phyloP scores from a whole-genome alignment of 2,329 filamentous ascomycete genomes.

The Verticillium dahliae region DNA sequence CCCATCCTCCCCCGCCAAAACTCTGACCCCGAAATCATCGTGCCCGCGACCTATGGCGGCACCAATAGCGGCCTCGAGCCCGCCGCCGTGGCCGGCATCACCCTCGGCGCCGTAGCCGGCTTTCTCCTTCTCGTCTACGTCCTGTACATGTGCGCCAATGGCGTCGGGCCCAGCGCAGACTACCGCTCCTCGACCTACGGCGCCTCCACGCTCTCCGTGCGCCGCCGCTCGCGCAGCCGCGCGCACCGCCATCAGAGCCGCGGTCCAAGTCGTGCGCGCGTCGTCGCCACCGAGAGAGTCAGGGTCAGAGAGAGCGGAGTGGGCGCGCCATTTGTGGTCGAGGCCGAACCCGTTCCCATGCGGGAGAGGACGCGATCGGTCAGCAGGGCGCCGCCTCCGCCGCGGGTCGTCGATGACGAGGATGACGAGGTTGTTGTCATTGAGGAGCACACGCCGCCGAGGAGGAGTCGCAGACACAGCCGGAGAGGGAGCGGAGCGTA shows the following conservation, averaged over 20 bases:
- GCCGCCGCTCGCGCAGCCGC: constrained; percentile 8
- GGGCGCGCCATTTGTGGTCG: constrained; percentile 17
- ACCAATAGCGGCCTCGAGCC: constrained; percentile 30
- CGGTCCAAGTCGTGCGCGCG: constrained; percentile 7
- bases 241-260: constrained; percentile 5
- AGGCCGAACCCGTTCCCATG: constrained; percentile 15
- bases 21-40: constrained; percentile 15
- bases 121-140: constrained; percentile 48
- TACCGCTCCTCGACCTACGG: constrained; percentile 12
- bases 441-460: constrained; percentile 25
- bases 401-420: constrained; percentile 18
- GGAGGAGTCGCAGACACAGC: constrained; percentile 16
- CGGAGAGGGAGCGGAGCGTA: constrained; percentile 10
- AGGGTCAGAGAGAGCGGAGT: constrained; percentile 14
- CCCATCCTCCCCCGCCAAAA: constrained; percentile 9
- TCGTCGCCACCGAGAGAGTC: constrained; percentile 21
- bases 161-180: constrained; percentile 24
- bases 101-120: constrained; percentile 38
- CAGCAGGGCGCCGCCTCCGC: constrained; percentile 18
- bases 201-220: constrained; percentile 14
- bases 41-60: constrained; percentile 27
- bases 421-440: constrained; percentile 32
- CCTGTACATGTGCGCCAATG: constrained; percentile 41
- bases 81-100: constrained; percentile 35
- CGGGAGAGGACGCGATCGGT: constrained; percentile 5